Evolutionary conservation across 2,329 filamentous ascomycete genomes (phyloP).

Genomic region (Fusarium floridanum): DNA sequence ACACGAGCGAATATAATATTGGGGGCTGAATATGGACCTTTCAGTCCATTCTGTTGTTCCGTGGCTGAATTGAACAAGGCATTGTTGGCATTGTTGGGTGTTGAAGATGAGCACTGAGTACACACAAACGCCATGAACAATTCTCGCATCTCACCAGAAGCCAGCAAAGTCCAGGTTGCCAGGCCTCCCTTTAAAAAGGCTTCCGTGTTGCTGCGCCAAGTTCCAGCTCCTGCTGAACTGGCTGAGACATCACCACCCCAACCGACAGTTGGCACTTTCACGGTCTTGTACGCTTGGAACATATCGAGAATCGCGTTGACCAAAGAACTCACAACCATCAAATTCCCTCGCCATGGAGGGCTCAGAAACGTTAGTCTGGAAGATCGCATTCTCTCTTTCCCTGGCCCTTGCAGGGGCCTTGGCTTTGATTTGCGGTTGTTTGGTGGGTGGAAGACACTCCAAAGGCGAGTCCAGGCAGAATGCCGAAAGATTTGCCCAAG

Average conservation of each 20-base stretch:
- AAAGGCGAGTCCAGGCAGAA: background rate
- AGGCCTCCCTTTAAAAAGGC: background rate
- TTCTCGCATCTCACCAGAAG: background rate
- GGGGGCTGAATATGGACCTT: background rate
- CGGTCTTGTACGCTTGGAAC: background rate
- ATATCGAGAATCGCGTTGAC: background rate
- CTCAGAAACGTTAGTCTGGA: background rate
- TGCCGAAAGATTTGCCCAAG: background rate
- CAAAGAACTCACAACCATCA: background rate
- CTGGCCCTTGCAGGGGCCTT: background rate
- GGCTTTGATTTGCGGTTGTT: background rate
- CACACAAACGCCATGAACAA: background rate
- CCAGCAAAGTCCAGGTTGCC: background rate
- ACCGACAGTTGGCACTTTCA: background rate
- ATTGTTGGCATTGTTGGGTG: background rate
- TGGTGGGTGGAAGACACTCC: background rate
- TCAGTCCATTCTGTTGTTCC: background rate
- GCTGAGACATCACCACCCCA: constrained; percentile 1
- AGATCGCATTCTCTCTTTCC: background rate
- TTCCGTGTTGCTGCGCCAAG: background rate
- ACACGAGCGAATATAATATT: background rate
- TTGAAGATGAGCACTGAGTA: background rate
- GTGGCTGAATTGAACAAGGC: background rate
- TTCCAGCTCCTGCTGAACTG: background rate
- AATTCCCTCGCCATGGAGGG: background rate